Conservation (phyloP, 2,329 filamentous ascomycete species). For the Aspergillus sp. region DNA sequence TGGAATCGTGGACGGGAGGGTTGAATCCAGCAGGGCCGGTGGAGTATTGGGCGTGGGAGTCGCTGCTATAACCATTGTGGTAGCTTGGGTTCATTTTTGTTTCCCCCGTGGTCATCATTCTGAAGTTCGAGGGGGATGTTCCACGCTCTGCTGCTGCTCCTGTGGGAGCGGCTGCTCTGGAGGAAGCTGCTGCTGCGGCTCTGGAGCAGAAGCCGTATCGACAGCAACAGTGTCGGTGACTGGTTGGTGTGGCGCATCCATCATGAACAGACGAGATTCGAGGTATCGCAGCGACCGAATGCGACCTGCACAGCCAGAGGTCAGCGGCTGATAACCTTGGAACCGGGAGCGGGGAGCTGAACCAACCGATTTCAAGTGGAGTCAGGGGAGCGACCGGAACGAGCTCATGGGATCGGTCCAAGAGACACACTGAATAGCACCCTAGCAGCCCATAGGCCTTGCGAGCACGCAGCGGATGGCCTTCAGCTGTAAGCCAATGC, state of each 20-base stretch:
- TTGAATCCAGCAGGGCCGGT: constrained; percentile 30
- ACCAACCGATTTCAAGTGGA: neutral
- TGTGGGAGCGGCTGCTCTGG: constrained; percentile 5
- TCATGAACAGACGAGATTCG: constrained; percentile 6
- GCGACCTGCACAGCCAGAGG: neutral
- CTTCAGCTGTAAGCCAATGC: constrained; percentile 4
- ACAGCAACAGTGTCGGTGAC: constrained; percentile 12
- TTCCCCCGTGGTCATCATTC: constrained; percentile 31
- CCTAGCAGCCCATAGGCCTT: neutral
- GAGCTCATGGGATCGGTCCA: neutral
- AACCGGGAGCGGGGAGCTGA: neutral
- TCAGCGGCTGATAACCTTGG: neutral
- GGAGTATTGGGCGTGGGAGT: constrained; percentile 41
- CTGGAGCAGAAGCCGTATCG: constrained; percentile 1
- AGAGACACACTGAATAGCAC: neutral
- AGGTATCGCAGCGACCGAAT: neutral
- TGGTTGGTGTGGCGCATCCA: constrained; percentile 20
- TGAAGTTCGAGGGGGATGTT: constrained; percentile 17
- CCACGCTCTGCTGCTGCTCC: constrained; percentile 10
- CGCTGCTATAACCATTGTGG: constrained; percentile 34
- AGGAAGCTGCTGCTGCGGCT: constrained; percentile 4
- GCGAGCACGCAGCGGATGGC: neutral
- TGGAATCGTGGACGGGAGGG: constrained; percentile 28
- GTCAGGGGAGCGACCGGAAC: neutral
- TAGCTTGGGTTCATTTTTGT: constrained; percentile 14